Percentiles rank a stretch among this genome's conserved stretches.
Evolutionary conservation across 495 filamentous ascomycete genomes (phyloP).

Genomic region (Apodospora peruviana): DNA sequence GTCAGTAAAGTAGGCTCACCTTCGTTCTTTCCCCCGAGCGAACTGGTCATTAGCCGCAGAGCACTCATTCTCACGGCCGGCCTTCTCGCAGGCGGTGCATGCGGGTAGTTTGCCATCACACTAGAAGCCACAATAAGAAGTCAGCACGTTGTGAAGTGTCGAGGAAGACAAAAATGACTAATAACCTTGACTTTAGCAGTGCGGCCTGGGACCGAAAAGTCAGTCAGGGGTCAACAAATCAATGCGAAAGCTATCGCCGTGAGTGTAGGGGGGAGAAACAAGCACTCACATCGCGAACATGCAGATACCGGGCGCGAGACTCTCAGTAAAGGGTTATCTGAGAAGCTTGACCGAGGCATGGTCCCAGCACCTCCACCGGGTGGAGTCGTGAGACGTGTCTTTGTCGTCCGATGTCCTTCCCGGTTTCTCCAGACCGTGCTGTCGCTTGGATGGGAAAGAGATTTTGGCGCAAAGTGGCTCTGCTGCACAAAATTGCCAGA

Average conservation of each 20-base stretch:
- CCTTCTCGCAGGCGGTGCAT: conserved; percentile 87
- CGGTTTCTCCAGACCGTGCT: no score
- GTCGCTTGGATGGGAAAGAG: no score
- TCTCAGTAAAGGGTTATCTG: conserved; percentile 73
- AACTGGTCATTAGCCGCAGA: conserved; percentile 94
- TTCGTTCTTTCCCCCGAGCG: conserved; percentile 87
- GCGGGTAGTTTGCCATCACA: conserved; percentile 93
- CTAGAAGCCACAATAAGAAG: conserved; percentile 27
- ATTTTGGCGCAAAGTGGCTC: no score
- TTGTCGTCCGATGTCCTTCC: background rate
- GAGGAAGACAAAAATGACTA: background rate
- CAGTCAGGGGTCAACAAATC: conserved; percentile 26
- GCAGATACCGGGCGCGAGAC: conserved; percentile 90
- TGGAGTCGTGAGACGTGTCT: background rate
- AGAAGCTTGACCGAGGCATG: conserved; percentile 43
- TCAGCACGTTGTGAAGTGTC: background rate
- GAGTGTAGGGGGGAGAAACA: background rate
- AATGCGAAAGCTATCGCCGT: no score
- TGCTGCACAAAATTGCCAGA: no score
- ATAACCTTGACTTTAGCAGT: background rate
- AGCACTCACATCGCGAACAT: conserved; percentile 71
- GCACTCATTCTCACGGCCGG: conserved; percentile 72
- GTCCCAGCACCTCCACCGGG: conserved; percentile 1
- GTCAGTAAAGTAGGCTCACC: conserved; percentile 24
- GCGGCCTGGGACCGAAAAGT: background rate